Evolutionary conservation across 1,284 basidiomycete species (phyloP).

Genomic region (Hypsizygus ulmarius): DNA sequence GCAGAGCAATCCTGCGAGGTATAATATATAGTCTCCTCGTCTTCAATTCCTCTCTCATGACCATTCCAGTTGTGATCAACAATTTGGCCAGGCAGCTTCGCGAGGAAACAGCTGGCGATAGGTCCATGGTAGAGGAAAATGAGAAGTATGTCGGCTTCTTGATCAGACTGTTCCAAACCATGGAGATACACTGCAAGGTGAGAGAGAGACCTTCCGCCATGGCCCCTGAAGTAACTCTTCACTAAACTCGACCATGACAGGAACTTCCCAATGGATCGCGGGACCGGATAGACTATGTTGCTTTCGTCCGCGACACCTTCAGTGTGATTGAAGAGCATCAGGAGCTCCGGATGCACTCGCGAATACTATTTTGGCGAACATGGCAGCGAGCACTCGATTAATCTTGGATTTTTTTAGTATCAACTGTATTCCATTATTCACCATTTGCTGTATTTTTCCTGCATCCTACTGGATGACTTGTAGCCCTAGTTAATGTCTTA

Average conservation of each 20-base stretch:
- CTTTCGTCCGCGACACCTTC: constrained; percentile 21
- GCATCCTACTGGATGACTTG: neutral
- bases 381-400: constrained; percentile 17
- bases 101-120: constrained; percentile 8
- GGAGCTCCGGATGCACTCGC: constrained; percentile 17
- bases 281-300: constrained; percentile 17
- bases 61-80: neutral
- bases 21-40: neutral
- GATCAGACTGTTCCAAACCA: constrained; percentile 31
- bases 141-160: constrained; percentile 26
- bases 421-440: neutral
- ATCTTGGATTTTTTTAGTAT: neutral
- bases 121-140: constrained; percentile 12
- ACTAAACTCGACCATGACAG: constrained; percentile 10
- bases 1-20: constrained; percentile 11
- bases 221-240: neutral
- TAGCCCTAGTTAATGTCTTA: neutral
- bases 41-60: too few relatives aligned
- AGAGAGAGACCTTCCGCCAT: constrained; percentile 1
- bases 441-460: neutral
- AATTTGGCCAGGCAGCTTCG: constrained; percentile 7
- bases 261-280: constrained; percentile 17
- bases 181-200: constrained; percentile 29
- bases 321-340: constrained; percentile 17
- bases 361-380: constrained; percentile 20